Evolutionary conservation across 208 protist genomes (phyloP).

Genomic region (Porcisia hertigi): DNA sequence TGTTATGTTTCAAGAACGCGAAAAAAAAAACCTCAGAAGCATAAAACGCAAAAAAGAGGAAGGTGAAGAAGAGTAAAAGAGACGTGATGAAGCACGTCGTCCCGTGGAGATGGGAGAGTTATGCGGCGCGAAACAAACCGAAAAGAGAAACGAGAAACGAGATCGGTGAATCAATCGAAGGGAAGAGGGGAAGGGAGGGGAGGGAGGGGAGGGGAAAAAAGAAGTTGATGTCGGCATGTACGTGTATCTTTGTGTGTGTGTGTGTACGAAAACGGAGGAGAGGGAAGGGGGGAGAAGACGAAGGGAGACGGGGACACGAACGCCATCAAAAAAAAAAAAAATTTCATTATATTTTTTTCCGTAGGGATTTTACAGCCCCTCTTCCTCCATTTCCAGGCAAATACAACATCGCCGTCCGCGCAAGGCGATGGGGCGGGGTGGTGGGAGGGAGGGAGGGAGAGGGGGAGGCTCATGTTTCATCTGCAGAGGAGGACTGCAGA

Average conservation of each 20-base stretch:
- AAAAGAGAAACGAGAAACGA: neutral
- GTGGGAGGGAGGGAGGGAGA: neutral
- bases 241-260: neutral
- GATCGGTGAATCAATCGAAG: neutral
- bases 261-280: neutral
- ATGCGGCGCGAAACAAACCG: neutral
- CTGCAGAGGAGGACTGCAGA: neutral
- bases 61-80: neutral
- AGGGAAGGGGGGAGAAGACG: neutral
- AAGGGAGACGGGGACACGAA: neutral
- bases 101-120: neutral
- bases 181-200: neutral
- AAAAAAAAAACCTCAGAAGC: neutral
- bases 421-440: neutral
- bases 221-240: neutral
- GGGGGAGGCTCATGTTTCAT: neutral
- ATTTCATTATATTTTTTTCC: too few species aligned
- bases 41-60: neutral
- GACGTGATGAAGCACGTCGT: neutral
- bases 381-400: neutral
- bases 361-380: too few species aligned
- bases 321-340: neutral
- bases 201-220: neutral
- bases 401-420: too few species aligned
- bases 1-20: too few species aligned